These are phyloP conservation scores for Micractinium conductrix DNA, from an alignment of 139 green algal genomes.

Conservation along the genomic window DNA sequence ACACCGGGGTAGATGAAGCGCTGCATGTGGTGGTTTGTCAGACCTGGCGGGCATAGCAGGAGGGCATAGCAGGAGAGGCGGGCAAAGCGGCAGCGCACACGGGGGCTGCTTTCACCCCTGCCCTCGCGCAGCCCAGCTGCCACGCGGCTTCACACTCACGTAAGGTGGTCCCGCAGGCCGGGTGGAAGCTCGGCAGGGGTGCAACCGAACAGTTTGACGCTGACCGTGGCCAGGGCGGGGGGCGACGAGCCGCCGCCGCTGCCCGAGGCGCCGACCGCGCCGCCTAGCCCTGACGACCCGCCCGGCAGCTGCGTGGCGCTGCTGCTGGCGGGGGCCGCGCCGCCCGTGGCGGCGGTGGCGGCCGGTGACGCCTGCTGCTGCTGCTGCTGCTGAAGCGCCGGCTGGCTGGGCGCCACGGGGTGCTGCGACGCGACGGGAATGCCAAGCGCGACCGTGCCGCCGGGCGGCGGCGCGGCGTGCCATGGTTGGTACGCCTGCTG, in stretches of 20 bases:
- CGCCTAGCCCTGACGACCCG: neutral
- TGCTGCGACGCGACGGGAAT: no score
- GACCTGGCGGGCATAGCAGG: no score
- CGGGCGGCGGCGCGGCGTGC: no score
- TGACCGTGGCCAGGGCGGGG: constrained; percentile 41
- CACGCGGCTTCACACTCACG: neutral
- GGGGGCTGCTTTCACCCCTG: no score
- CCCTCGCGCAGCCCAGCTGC: no score
- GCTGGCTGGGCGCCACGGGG: no score
- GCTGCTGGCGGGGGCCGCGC: neutral
- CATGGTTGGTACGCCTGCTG: neutral
- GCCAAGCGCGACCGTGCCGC: no score
- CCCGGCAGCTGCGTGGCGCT: neutral
- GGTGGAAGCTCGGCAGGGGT: constrained; percentile 76
- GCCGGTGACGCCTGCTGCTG: neutral
- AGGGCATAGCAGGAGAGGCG: no score
- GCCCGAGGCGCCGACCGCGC: neutral
- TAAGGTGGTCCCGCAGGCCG: constrained; percentile 32
- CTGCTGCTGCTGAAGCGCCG: neutral
- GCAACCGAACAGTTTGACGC: constrained; percentile 83
- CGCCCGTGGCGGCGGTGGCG: neutral
- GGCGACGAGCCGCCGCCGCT: neutral
- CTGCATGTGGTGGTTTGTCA: no score
- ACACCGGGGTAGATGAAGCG: no score
- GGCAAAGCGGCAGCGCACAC: no score